Conservation (phyloP, 345 rosid genomes). For the Mangifera indica region DNA sequence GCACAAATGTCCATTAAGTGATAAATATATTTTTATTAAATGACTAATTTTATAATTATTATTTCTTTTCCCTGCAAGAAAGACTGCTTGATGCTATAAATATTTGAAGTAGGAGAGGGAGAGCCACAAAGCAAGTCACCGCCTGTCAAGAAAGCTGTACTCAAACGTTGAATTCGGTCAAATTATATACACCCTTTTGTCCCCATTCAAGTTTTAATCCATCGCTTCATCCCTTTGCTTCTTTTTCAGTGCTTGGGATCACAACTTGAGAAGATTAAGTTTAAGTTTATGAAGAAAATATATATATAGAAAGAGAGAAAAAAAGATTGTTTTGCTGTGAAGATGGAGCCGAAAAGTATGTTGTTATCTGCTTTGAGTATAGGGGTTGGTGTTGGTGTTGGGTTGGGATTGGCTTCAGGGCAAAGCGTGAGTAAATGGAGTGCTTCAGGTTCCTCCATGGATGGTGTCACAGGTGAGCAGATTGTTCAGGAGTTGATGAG, state of each 20-base stretch:
- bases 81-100: conserved; percentile 39
- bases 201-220: not conserved
- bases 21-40: no score
- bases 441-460: conserved; percentile 37
- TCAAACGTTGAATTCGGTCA: conserved; percentile 24
- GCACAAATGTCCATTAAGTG: conserved; percentile 4
- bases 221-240: not conserved
- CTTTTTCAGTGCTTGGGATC: conserved; percentile 7
- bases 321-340: not conserved
- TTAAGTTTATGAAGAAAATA: not conserved
- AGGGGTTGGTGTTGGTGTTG: conserved; percentile 90
- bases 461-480: conserved; percentile 57
- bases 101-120: conserved; percentile 36
- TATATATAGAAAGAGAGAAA: not conserved
- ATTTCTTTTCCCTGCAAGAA: conserved; percentile 20
- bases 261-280: not conserved
- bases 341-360: conserved; percentile 78
- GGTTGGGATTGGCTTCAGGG: conserved; percentile 82
- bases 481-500: conserved; percentile 80
- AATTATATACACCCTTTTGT: not conserved
- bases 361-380: conserved; percentile 75
- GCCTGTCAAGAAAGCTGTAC: conserved; percentile 24
- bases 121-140: conserved; percentile 20
- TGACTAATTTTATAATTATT: not conserved
- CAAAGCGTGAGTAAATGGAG: conserved; percentile 62